phyloP scores from a whole-genome alignment of 2,329 filamentous ascomycete genomes.

The Xylaria polymorpha region DNA sequence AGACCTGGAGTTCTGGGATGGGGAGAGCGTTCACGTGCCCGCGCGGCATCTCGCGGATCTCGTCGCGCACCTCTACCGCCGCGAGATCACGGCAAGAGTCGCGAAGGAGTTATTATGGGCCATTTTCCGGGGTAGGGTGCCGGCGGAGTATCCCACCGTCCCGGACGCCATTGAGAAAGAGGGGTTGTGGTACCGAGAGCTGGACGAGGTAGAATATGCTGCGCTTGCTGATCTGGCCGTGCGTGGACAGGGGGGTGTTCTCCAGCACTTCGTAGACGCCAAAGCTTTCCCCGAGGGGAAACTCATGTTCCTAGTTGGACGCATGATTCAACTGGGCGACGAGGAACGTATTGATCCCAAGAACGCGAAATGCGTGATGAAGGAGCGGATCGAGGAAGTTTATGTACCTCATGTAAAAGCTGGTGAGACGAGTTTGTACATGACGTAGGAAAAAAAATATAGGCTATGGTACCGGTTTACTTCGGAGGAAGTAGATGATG shows the following conservation, averaged over 20 bases:
- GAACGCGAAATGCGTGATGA: conserved; percentile 62
- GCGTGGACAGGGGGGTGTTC: conserved; percentile 59
- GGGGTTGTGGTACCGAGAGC: conserved; percentile 66
- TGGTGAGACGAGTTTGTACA: neutral
- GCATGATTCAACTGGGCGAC: conserved; percentile 66
- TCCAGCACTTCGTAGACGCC: conserved; percentile 59
- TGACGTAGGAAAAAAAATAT: conserved; percentile 1
- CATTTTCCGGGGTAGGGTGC: conserved; percentile 61
- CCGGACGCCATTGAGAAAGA: conserved; percentile 58
- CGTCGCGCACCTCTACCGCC: conserved; percentile 59
- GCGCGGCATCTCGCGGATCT: conserved; percentile 62
- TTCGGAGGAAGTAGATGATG: too few relatives aligned
- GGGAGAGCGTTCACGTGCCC: conserved; percentile 61
- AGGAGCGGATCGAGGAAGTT: conserved; percentile 46
- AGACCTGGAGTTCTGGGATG: conserved; percentile 55
- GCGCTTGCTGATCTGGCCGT: conserved; percentile 59
- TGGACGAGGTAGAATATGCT: conserved; percentile 60
- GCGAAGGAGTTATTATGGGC: conserved; percentile 69
- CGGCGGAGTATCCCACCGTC: conserved; percentile 53
- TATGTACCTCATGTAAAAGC: conserved; percentile 41
- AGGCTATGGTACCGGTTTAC: too few relatives aligned
- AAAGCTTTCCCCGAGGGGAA: conserved; percentile 66
- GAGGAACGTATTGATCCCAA: conserved; percentile 66
- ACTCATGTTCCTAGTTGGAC: conserved; percentile 70
- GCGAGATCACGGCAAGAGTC: conserved; percentile 65